Evolutionary conservation across 2,329 filamentous ascomycete species (phyloP).

Genomic region (Zopfia rhizophila): DNA sequence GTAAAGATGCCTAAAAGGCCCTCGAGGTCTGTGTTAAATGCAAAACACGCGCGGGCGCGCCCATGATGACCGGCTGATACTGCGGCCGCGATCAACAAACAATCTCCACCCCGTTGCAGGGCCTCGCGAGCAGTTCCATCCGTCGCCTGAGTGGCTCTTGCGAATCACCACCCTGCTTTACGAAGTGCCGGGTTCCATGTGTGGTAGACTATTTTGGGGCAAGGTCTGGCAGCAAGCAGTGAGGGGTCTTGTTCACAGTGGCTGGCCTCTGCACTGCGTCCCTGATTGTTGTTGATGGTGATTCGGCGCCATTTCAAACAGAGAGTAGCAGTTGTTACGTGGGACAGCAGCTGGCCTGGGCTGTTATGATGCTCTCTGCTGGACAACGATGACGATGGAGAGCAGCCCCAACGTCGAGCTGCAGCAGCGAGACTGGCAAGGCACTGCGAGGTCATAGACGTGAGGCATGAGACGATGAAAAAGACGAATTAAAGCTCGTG

Average conservation of each 20-base stretch:
- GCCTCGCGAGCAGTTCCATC: conserved; percentile 38
- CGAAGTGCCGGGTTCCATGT: conserved; percentile 32
- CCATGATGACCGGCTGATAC: conserved; percentile 38
- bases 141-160: conserved; percentile 29
- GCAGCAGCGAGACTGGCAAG: conserved; percentile 14
- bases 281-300: conserved; percentile 40
- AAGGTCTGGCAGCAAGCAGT: conserved; percentile 30
- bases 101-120: conserved; percentile 48
- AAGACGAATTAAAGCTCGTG: neutral
- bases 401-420: conserved; percentile 2
- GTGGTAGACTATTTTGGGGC: conserved; percentile 45
- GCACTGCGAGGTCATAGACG: neutral
- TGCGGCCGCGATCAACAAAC: conserved; percentile 49
- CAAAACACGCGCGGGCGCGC: conserved; percentile 37
- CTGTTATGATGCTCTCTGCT: conserved; percentile 7
- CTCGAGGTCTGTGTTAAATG: conserved; percentile 33
- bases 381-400: conserved; percentile 7
- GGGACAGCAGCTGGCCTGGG: conserved; percentile 29
- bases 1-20: conserved; percentile 27
- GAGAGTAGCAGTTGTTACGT: conserved; percentile 21
- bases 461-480: too few species aligned
- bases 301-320: conserved; percentile 34
- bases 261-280: conserved; percentile 30
- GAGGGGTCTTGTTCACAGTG: conserved; percentile 31
- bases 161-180: conserved; percentile 42